Conservation (phyloP, 1,284 basidiomycete genomes). For the Apiotrichum porosum region DNA sequence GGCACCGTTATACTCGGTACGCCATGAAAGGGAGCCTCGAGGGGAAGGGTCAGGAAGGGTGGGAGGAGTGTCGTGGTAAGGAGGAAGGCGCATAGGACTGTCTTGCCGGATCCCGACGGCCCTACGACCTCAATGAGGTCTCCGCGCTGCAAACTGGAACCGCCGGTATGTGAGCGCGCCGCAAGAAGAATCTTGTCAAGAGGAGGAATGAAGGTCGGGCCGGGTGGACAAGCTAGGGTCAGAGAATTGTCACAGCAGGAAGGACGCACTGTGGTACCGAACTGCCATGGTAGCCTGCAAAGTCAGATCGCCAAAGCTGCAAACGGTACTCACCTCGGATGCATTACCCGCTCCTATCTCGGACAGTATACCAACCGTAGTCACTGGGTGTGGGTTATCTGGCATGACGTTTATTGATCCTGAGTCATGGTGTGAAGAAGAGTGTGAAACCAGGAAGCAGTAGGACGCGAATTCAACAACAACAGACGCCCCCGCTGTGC, state of each 20-base stretch:
- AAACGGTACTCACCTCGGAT: conserved; percentile 24
- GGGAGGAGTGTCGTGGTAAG: conserved; percentile 37
- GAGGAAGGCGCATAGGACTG: conserved; percentile 18
- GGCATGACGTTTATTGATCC: neutral
- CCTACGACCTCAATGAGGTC: conserved; percentile 45
- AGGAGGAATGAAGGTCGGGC: conserved; percentile 38
- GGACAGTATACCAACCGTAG: conserved; percentile 21
- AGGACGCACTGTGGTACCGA: conserved; percentile 28
- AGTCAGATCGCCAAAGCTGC: neutral
- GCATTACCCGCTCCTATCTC: conserved; percentile 32
- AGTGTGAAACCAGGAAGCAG: neutral
- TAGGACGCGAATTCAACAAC: neutral
- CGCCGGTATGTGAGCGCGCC: conserved; percentile 26
- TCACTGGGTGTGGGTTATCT: neutral
- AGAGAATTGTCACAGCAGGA: neutral
- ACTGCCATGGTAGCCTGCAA: conserved; percentile 21
- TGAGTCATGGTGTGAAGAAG: neutral
- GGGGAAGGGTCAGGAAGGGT: neutral
- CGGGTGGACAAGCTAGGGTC: conserved; percentile 36
- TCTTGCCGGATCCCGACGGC: conserved; percentile 40
- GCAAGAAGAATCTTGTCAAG: conserved; percentile 34
- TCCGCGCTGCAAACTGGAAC: conserved; percentile 40
- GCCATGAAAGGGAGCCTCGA: conserved; percentile 3
- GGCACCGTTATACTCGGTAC: conserved; percentile 10
- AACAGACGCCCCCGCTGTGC: too few relatives aligned